phyloP scores from a whole-genome alignment of 2,329 filamentous ascomycete genomes.

The Aspergillus persii region DNA sequence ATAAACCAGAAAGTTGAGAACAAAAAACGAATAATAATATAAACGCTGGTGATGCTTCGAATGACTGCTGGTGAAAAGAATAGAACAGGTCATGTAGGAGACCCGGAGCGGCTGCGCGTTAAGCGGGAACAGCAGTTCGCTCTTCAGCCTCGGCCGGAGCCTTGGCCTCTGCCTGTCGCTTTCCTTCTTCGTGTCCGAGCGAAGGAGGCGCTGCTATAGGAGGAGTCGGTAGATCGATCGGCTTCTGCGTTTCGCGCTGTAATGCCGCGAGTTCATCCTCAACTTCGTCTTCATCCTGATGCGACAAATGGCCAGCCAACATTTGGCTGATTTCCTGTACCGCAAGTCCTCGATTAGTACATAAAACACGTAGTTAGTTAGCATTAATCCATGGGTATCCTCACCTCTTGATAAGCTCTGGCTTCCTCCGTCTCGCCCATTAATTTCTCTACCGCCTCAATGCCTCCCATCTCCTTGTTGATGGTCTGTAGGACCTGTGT shows the following conservation, averaged over 20 bases:
- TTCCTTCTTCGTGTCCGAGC: constrained; percentile 24
- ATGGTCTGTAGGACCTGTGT: constrained; percentile 88
- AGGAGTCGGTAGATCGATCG: constrained; percentile 37
- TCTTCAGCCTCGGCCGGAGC: constrained; percentile 26
- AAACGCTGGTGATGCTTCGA: constrained; percentile 28
- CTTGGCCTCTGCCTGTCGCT: constrained; percentile 28
- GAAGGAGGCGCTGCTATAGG: constrained; percentile 34
- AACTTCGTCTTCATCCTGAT: constrained; percentile 95
- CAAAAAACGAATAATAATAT: not conserved
- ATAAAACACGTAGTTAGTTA: not conserved
- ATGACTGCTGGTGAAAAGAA: not conserved
- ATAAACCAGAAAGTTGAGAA: not conserved
- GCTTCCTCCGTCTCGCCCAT: constrained; percentile 91
- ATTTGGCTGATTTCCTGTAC: constrained; percentile 85
- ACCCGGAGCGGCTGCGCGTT: not conserved
- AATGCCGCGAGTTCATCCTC: constrained; percentile 89
- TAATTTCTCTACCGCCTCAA: constrained; percentile 91
- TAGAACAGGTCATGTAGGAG: not conserved
- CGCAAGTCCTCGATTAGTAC: constrained; percentile 4
- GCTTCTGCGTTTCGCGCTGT: constrained; percentile 58
- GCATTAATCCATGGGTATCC: constrained; percentile 21
- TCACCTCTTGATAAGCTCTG: constrained; percentile 82
- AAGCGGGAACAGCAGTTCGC: constrained; percentile 13
- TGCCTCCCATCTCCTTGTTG: constrained; percentile 89
- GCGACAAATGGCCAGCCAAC: constrained; percentile 82